Evolutionary conservation across 2,329 filamentous ascomycete genomes (phyloP).

Genomic region (Stenocarpella maydis): DNA sequence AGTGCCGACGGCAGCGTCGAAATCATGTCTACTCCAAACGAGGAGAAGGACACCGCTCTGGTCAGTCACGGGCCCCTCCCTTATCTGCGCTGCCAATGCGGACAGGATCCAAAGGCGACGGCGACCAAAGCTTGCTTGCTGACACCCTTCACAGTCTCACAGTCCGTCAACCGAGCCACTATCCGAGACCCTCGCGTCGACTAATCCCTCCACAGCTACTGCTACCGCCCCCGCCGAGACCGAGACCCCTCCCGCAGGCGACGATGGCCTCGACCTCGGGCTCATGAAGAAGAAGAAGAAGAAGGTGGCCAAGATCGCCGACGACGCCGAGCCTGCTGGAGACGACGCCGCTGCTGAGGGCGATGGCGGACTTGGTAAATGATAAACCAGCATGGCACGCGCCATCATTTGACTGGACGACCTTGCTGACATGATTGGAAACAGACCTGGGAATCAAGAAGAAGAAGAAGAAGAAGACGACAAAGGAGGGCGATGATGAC

Average conservation of each 20-base stretch:
- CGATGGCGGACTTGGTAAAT: conserved; percentile 44
- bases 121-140: conserved; percentile 23
- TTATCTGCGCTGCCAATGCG: neutral
- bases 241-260: conserved; percentile 65
- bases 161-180: conserved; percentile 36
- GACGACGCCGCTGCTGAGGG: conserved; percentile 53
- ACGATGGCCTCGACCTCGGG: conserved; percentile 58
- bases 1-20: conserved; percentile 88
- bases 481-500: conserved; percentile 62
- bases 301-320: conserved; percentile 62
- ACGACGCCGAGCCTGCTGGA: conserved; percentile 62
- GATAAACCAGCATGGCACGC: conserved; percentile 4
- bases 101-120: neutral
- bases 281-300: conserved; percentile 83
- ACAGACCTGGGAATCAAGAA: conserved; percentile 61
- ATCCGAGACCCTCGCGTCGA: conserved; percentile 35
- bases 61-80: conserved; percentile 7
- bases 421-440: conserved; percentile 39
- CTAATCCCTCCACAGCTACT: conserved; percentile 35
- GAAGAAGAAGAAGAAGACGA: conserved; percentile 84
- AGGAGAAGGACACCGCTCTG: conserved; percentile 82
- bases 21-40: conserved; percentile 72
- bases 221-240: conserved; percentile 33
- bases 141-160: conserved; percentile 32
- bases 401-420: conserved; percentile 45